A percentile compares a stretch with the other conserved stretches of the same genome.
Conservation (phyloP, 805 yeast genomes). For the Huiozyma sinensis region DNA sequence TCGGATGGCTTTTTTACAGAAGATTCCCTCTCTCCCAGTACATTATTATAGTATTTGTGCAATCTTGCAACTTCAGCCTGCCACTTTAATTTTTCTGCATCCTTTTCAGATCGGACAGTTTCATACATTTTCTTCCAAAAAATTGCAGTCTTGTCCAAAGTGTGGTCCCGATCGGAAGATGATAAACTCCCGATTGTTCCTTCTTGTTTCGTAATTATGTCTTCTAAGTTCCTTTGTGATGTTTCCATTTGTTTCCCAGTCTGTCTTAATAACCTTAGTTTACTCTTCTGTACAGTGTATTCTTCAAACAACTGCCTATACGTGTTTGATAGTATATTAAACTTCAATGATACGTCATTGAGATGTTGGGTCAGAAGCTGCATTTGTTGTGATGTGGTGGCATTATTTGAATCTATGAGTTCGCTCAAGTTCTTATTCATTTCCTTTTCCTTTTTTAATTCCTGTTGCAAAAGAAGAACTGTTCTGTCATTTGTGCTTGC, state of each 20-base stretch:
- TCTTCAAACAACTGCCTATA: constrained; percentile 1
- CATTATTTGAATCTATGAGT: background rate
- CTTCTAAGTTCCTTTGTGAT: background rate
- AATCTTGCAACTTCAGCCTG: constrained; percentile 1
- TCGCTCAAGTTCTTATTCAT: no score
- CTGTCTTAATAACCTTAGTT: background rate
- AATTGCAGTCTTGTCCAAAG: background rate
- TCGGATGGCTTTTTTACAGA: background rate
- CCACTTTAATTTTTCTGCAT: background rate
- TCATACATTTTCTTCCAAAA: constrained; percentile 6
- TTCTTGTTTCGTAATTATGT: constrained; percentile 1
- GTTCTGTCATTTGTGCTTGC: no score
- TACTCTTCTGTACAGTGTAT: background rate
- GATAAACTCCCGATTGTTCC: background rate
- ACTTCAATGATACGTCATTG: constrained; percentile 1
- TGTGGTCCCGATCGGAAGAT: background rate
- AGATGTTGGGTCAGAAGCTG: background rate
- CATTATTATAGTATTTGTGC: constrained; percentile 4
- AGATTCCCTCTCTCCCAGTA: constrained; percentile 3
- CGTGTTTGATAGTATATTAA: constrained; percentile 1
- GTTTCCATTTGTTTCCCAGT: background rate
- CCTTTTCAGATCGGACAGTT: background rate
- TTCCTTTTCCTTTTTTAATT: background rate
- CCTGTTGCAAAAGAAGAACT: background rate
- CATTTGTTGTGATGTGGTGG: background rate